Evolutionary conservation across 2,329 filamentous ascomycete species (phyloP).

Genomic region (Colletotrichum australisinense): DNA sequence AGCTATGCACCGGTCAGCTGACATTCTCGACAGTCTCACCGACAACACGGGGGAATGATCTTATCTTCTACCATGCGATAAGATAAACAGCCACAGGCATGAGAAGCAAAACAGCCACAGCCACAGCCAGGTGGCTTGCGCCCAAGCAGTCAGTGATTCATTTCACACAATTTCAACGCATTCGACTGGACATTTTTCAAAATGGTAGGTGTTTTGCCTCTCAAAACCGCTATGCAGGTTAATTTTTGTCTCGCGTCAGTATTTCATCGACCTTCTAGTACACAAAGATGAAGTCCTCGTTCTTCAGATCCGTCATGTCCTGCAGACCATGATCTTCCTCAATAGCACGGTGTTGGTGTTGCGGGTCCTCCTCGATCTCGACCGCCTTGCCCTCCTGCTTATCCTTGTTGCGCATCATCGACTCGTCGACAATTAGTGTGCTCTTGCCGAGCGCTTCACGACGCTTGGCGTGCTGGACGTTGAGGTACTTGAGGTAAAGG

Average conservation of each 20-base stretch:
- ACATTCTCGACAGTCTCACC: background rate
- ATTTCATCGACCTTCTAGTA: slow-evolving; percentile 39
- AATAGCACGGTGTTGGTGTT: slow-evolving; percentile 36
- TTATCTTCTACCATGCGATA: background rate
- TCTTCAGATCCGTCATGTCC: slow-evolving; percentile 68
- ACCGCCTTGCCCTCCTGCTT: slow-evolving; percentile 36
- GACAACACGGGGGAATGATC: background rate
- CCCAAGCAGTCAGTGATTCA: too few relatives aligned
- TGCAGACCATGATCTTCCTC: slow-evolving; percentile 55
- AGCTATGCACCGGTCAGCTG: background rate
- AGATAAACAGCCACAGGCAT: too few relatives aligned
- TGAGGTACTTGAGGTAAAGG: slow-evolving; percentile 64
- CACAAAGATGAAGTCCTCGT: slow-evolving; percentile 72
- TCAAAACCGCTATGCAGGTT: too few relatives aligned
- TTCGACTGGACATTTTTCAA: too few relatives aligned
- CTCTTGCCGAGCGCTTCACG: slow-evolving; percentile 69
- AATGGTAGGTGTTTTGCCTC: too few relatives aligned
- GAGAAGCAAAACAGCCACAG: too few relatives aligned
- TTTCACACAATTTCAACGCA: too few relatives aligned
- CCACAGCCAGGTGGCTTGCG: too few relatives aligned
- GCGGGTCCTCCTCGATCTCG: slow-evolving; percentile 39
- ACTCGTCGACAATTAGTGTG: slow-evolving; percentile 23
- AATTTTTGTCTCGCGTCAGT: too few relatives aligned
- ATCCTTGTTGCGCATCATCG: slow-evolving; percentile 32
- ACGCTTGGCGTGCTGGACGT: slow-evolving; percentile 63